Percentiles rank a stretch among this genome's conserved stretches.
Evolutionary conservation across 2,329 filamentous ascomycete genomes (phyloP).

Genomic region (Huntiella bhutanensis): DNA sequence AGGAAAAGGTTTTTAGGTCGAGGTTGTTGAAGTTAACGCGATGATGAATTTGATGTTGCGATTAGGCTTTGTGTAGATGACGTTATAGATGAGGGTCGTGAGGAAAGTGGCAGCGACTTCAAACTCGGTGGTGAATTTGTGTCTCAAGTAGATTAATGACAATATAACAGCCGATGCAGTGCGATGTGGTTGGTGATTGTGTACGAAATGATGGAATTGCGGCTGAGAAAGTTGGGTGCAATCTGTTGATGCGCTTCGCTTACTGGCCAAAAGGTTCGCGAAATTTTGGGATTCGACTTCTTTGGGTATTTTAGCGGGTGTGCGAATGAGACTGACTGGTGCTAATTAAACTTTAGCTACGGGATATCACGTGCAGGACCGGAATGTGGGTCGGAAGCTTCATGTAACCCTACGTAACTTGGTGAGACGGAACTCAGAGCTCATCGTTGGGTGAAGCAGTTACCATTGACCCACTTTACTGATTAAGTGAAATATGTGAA

Average conservation of each 20-base stretch:
- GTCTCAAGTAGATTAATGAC: too few relatives aligned
- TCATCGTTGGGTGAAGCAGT: too few relatives aligned
- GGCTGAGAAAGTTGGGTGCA: neutral
- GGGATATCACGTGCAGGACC: too few relatives aligned
- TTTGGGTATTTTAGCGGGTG: neutral
- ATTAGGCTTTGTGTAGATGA: neutral
- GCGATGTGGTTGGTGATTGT: too few relatives aligned
- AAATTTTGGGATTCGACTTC: neutral
- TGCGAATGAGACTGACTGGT: neutral
- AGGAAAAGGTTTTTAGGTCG: neutral
- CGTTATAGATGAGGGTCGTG: neutral
- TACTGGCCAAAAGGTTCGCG: neutral
- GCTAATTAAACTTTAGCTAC: neutral
- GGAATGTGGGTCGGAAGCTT: neutral
- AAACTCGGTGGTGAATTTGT: too few relatives aligned
- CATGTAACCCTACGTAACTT: neutral
- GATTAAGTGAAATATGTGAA: too few relatives aligned
- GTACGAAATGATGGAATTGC: too few relatives aligned
- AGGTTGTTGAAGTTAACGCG: neutral
- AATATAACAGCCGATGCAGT: too few relatives aligned
- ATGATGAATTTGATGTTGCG: neutral
- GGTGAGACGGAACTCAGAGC: too few relatives aligned
- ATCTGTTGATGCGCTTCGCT: constrained; percentile 2
- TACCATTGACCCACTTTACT: too few relatives aligned
- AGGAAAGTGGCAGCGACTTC: too few relatives aligned